Percentiles rank a stretch among this genome's conserved stretches.
Evolutionary conservation across 192 early-diverging fungal genomes (phyloP).

Genomic region (Gamsiella multidivaricata): DNA sequence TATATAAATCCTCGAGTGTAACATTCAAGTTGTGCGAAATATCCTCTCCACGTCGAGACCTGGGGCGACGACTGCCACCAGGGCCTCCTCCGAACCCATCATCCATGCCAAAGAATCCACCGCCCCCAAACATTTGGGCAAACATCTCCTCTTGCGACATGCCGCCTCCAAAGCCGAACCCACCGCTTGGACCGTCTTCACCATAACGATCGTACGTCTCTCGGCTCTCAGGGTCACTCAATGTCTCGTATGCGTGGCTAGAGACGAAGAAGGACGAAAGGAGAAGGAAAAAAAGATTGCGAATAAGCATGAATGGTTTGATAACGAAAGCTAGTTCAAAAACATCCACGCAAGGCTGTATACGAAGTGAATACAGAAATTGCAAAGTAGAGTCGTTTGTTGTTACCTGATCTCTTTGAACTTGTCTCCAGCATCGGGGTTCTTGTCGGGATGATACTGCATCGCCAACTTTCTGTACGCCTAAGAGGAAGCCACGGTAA

Average conservation of each 20-base stretch:
- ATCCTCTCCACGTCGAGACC: conserved; percentile 60
- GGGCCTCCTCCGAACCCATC: conserved; percentile 1
- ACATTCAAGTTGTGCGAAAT: conserved; percentile 83
- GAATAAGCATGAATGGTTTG: background rate
- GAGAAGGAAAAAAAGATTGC: background rate
- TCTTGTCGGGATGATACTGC: conserved; percentile 89
- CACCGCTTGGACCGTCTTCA: conserved; percentile 82
- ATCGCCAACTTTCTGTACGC: conserved; percentile 71
- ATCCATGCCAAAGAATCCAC: conserved; percentile 55
- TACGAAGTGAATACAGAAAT: background rate
- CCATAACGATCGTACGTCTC: conserved; percentile 93
- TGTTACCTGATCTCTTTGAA: conserved; percentile 88
- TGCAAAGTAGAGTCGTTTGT: background rate
- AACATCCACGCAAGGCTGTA: background rate
- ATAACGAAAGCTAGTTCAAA: background rate
- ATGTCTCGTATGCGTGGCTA: conserved; percentile 87
- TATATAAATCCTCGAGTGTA: conserved; percentile 94
- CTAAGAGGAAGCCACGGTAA: conserved; percentile 37
- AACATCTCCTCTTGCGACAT: conserved; percentile 89
- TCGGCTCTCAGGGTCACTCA: conserved; percentile 83
- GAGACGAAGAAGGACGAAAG: background rate
- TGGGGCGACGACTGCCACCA: conserved; percentile 36
- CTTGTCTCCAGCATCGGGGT: conserved; percentile 73
- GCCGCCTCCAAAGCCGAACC: conserved; percentile 63
- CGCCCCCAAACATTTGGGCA: conserved; percentile 83